Percentiles rank a stretch among this genome's conserved stretches.
Conservation (phyloP, 1,284 basidiomycete species). For the Xerocomus amazonicus region DNA sequence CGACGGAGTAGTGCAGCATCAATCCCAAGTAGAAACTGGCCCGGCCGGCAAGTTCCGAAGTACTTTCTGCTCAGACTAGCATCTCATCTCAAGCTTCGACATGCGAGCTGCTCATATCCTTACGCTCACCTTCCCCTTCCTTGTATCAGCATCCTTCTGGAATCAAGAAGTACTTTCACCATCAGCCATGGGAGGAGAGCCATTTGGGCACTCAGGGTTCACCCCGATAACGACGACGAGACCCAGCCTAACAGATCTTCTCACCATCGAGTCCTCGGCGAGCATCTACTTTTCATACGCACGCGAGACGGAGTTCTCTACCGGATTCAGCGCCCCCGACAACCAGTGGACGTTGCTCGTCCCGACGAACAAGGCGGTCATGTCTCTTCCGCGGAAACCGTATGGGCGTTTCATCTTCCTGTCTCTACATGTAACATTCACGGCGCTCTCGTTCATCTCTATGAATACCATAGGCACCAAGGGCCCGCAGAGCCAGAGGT, state of each 20-base stretch:
- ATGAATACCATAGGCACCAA: constrained; percentile 46
- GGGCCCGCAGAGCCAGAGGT: constrained; percentile 47
- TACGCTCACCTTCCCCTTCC: constrained; percentile 31
- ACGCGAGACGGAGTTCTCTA: constrained; percentile 60
- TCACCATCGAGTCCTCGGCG: constrained; percentile 66
- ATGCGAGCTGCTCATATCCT: constrained; percentile 34
- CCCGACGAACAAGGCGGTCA: constrained; percentile 79
- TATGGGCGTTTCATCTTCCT: constrained; percentile 36
- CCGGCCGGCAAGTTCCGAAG: not conserved
- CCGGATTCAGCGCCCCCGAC: constrained; percentile 41
- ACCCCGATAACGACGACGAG: constrained; percentile 20
- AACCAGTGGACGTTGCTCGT: constrained; percentile 58
- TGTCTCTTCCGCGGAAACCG: constrained; percentile 72
- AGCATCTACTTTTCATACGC: constrained; percentile 82
- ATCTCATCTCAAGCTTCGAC: not conserved
- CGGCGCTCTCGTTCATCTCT: not conserved
- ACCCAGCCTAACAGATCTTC: constrained; percentile 62
- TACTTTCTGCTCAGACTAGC: not conserved
- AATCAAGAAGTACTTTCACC: constrained; percentile 33
- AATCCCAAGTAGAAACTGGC: too few relatives aligned
- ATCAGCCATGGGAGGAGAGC: constrained; percentile 8
- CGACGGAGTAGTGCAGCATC: too few relatives aligned
- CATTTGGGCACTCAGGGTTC: constrained; percentile 10
- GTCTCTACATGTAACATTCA: not conserved
- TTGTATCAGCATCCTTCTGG: constrained; percentile 29